phyloP scores from a whole-genome alignment of 768 basidiomycete genomes.

The Russula abietina region DNA sequence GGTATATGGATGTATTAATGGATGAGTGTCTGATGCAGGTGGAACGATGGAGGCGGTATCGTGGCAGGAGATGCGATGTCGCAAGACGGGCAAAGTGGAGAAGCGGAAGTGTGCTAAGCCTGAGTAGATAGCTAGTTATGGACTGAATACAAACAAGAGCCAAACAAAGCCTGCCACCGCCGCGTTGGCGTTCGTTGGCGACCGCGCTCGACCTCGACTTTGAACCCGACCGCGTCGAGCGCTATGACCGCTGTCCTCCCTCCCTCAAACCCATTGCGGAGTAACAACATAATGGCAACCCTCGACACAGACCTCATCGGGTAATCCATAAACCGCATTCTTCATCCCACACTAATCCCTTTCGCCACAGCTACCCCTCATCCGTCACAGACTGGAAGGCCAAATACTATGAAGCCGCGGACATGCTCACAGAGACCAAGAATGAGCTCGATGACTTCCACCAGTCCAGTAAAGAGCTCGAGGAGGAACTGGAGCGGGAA shows the following conservation, averaged over 20 bases:
- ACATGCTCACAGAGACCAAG: constrained; percentile 79
- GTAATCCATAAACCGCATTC: constrained; percentile 34
- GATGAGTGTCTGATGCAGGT: constrained; percentile 40
- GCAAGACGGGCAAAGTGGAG: constrained; percentile 72
- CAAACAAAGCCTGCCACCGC: constrained; percentile 23
- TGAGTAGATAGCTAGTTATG: constrained; percentile 37
- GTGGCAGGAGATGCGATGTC: constrained; percentile 89
- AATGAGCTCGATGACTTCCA: constrained; percentile 85
- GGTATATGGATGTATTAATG: background rate
- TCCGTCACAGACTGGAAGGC: constrained; percentile 58
- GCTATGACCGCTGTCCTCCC: constrained; percentile 63
- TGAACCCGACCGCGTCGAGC: constrained; percentile 20
- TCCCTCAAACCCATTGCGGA: constrained; percentile 50
- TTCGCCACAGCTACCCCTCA: constrained; percentile 43
- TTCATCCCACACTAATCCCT: constrained; percentile 9
- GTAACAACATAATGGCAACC: constrained; percentile 51
- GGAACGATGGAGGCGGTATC: constrained; percentile 80
- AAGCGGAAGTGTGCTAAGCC: constrained; percentile 86
- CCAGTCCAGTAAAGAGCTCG: constrained; percentile 81
- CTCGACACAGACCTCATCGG: constrained; percentile 60
- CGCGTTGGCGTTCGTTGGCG: constrained; percentile 17
- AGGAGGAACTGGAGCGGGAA: constrained; percentile 90
- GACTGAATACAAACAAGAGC: background rate
- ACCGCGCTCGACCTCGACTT: constrained; percentile 18
- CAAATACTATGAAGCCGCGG: constrained; percentile 76